phyloP scores from a whole-genome alignment of 1,284 basidiomycete species.

The Spongiforma sp. region DNA sequence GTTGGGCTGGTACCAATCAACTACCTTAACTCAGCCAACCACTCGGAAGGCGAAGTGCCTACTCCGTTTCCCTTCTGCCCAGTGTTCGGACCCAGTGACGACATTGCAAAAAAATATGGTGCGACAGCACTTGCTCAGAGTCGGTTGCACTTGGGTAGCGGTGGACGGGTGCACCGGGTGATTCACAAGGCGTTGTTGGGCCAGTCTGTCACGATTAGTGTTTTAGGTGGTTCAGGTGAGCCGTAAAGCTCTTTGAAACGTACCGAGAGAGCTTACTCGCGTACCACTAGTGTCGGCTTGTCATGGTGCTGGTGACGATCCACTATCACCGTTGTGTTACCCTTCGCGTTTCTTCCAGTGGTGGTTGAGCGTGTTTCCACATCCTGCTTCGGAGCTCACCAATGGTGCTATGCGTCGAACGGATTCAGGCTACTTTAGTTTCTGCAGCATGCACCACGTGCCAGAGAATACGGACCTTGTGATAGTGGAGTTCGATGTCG shows the following conservation, averaged over 20 bases:
- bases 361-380: conserved; percentile 95
- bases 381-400: conserved; percentile 93
- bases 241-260: conserved; percentile 11
- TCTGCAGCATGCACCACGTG: conserved; percentile 89
- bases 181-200: conserved; percentile 87
- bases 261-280: conserved; percentile 3
- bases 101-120: conserved; percentile 80
- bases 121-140: conserved; percentile 78
- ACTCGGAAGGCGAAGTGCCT: conserved; percentile 51
- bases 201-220: conserved; percentile 87
- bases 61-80: conserved; percentile 93
- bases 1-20: conserved; percentile 67
- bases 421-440: conserved; percentile 91
- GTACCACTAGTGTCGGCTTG: conserved; percentile 78
- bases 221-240: conserved; percentile 89
- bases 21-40: conserved; percentile 57
- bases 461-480: conserved; percentile 93
- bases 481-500: conserved; percentile 90
- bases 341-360: conserved; percentile 91
- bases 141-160: conserved; percentile 80
- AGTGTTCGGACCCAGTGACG: conserved; percentile 81
- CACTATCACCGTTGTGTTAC: conserved; percentile 85
- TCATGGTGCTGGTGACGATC: conserved; percentile 93
- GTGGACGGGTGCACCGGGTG: conserved; percentile 84
- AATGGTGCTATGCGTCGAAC: conserved; percentile 92